Evolutionary conservation across 148 eudicot species (phyloP).

Genomic region (Diospyros lotus): DNA sequence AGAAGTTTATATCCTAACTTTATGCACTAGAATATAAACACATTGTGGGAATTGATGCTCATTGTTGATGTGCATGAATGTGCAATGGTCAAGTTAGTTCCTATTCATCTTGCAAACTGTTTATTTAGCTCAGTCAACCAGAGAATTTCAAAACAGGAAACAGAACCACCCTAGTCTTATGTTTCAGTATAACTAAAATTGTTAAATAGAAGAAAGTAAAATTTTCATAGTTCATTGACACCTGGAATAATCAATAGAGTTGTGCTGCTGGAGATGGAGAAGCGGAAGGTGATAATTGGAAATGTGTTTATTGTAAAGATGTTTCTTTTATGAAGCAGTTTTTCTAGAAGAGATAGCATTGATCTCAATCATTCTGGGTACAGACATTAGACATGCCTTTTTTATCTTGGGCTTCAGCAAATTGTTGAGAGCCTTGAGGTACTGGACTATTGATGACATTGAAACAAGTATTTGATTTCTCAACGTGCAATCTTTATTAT

Average conservation of each 20-base stretch:
- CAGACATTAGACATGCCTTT: neutral
- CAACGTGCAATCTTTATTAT: neutral
- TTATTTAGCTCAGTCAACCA: too few relatives aligned
- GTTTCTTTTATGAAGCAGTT: neutral
- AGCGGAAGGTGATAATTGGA: neutral
- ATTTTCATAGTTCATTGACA: neutral
- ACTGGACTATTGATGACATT: too few relatives aligned
- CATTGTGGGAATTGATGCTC: too few relatives aligned
- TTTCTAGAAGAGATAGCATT: neutral
- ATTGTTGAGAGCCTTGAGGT: neutral
- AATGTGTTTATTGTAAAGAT: neutral
- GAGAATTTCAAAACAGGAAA: too few relatives aligned
- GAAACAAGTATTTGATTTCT: neutral
- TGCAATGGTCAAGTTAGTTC: too few relatives aligned
- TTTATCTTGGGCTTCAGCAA: neutral
- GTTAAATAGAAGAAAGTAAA: neutral
- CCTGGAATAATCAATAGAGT: neutral
- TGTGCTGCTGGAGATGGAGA: conserved; percentile 3
- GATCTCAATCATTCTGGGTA: neutral
- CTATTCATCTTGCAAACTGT: too few relatives aligned
- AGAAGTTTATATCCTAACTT: too few relatives aligned
- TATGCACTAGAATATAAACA: too few relatives aligned
- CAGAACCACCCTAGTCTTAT: too few relatives aligned
- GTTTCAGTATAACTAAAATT: neutral
- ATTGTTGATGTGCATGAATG: too few relatives aligned